A percentile compares a stretch with the other conserved stretches of the same genome.
Evolutionary conservation across 441 rosid species (phyloP).

Genomic region (Pelargonium myrrhifolium): DNA sequence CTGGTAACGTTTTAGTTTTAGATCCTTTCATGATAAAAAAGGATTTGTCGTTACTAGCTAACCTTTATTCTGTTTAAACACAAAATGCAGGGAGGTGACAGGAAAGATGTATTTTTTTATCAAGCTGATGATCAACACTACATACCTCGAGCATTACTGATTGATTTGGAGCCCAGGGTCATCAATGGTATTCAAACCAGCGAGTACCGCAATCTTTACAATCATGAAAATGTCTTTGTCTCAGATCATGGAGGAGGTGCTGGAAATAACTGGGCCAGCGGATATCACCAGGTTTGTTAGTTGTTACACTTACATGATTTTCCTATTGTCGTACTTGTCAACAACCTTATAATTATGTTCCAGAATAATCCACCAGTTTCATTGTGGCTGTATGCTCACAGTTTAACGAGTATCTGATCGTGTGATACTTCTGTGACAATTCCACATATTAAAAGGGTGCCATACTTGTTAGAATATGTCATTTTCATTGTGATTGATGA

Average conservation of each 20-base stretch:
- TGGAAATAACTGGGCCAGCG: conserved; percentile 98
- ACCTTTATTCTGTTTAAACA: background rate
- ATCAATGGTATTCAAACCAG: conserved; percentile 92
- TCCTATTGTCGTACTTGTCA: background rate
- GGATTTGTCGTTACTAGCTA: background rate
- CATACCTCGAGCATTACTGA: conserved; percentile 83
- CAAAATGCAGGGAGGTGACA: conserved; percentile 77
- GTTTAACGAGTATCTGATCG: too few species aligned
- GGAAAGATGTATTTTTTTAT: conserved; percentile 94
- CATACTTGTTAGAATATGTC: background rate
- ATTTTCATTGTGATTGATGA: background rate
- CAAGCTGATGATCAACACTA: conserved; percentile 99
- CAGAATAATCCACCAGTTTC: too few species aligned
- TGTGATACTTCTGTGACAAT: background rate
- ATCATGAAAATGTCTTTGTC: conserved; percentile 87
- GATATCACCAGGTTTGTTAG: conserved; percentile 82
- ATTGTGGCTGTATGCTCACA: too few species aligned
- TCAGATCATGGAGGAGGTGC: conserved; percentile 98
- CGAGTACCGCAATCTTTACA: conserved; percentile 83
- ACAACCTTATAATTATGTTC: background rate
- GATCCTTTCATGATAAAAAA: background rate
- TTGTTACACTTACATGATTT: background rate
- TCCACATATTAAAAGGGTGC: background rate
- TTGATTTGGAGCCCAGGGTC: conserved; percentile 96
- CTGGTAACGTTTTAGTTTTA: background rate